A percentile compares a stretch with the other conserved stretches of the same genome.
Conservation (phyloP, 1,284 basidiomycete species). For the Anthracocystis setariae region DNA sequence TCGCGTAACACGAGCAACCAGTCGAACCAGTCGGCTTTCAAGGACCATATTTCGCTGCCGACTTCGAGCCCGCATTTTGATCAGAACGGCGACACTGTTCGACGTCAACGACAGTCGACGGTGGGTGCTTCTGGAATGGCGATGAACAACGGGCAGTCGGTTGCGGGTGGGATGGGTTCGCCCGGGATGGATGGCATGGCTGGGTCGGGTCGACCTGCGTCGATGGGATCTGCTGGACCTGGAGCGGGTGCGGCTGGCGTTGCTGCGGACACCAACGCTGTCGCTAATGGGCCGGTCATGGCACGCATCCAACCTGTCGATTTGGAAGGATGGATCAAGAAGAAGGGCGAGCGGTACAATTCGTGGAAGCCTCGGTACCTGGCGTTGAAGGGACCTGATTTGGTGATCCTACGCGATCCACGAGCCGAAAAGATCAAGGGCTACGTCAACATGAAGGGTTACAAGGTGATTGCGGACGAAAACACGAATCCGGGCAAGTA, state of each 20-base stretch:
- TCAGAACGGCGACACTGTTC: constrained; percentile 51
- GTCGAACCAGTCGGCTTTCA: constrained; percentile 44
- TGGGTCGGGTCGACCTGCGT: constrained; percentile 22
- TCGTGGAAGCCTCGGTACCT: constrained; percentile 93
- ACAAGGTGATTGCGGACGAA: constrained; percentile 92
- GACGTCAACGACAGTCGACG: constrained; percentile 45
- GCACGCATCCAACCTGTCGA: constrained; percentile 63
- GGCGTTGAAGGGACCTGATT: constrained; percentile 85
- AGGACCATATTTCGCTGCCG: constrained; percentile 65
- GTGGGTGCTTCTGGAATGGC: constrained; percentile 13
- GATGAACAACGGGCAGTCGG: no score
- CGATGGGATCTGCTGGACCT: constrained; percentile 27
- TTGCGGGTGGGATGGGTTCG: no score
- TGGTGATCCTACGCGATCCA: constrained; percentile 58
- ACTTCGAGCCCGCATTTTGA: constrained; percentile 61
- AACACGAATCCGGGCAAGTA: constrained; percentile 90
- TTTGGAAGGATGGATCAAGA: constrained; percentile 83
- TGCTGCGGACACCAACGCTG: constrained; percentile 22
- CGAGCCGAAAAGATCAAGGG: constrained; percentile 80
- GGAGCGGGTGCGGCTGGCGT: constrained; percentile 41
- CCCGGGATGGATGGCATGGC: constrained; percentile 13
- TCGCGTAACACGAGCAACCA: constrained; percentile 38
- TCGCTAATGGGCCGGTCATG: constrained; percentile 53
- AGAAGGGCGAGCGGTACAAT: constrained; percentile 92
- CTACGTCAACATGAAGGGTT: constrained; percentile 89